Conservation (phyloP, 1,284 basidiomycete genomes). For the Exobasidium cylindrosporum region DNA sequence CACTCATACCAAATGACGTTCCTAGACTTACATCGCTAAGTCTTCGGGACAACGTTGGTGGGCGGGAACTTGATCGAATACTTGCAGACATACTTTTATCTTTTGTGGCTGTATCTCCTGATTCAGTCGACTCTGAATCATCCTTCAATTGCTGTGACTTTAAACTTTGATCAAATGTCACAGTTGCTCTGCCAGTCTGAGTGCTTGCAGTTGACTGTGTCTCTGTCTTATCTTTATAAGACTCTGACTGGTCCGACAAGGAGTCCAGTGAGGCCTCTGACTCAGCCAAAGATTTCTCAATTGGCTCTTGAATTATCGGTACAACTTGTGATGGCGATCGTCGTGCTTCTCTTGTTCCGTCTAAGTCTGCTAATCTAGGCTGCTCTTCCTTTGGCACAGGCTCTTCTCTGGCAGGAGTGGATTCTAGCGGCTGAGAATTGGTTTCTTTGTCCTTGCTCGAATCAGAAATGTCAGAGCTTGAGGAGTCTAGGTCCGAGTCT, state of each 20-base stretch:
- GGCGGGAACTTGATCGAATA: conserved; percentile 18
- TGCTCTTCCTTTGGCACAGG: too few species aligned
- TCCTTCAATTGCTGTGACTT: neutral
- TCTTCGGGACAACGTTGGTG: conserved; percentile 27
- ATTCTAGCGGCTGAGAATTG: too few species aligned
- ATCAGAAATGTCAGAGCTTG: neutral
- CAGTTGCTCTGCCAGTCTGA: conserved; percentile 13
- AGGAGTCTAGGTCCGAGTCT: neutral
- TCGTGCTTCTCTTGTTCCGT: neutral
- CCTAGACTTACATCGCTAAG: conserved; percentile 43
- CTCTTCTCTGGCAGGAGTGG: too few species aligned
- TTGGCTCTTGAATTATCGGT: too few species aligned
- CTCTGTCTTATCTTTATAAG: neutral
- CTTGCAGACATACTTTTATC: conserved; percentile 2
- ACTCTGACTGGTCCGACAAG: conserved; percentile 1
- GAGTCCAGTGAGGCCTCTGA: neutral
- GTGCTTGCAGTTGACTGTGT: neutral
- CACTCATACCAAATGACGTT: conserved; percentile 38
- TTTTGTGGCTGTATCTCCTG: conserved; percentile 3
- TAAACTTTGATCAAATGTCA: conserved; percentile 2
- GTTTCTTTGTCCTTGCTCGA: too few species aligned
- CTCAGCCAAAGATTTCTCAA: neutral
- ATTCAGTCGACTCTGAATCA: conserved; percentile 1
- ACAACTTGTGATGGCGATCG: neutral
- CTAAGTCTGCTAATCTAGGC: neutral